Percentiles rank a stretch among this genome's conserved stretches.
These are phyloP conservation scores for Alopecurus myosuroides DNA, from an alignment of 176 grass and related monocot species.

Conservation along the genomic window DNA sequence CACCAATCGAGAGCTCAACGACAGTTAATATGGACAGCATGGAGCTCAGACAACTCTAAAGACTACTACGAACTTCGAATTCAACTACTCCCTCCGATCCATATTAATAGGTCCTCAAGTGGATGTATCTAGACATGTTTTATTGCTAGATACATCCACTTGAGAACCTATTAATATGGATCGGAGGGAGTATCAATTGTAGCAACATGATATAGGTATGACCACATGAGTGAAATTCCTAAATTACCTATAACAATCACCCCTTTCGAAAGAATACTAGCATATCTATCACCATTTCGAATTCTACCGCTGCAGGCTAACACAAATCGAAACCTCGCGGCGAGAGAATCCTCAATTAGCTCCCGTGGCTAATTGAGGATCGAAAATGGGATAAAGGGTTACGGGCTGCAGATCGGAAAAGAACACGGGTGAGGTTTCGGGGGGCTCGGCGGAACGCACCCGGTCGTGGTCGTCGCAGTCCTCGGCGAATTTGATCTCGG, in stretches of 20 bases:
- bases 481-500: constrained; percentile 29
- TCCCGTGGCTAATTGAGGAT: too few species aligned
- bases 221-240: neutral
- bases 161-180: too few species aligned
- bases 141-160: too few species aligned
- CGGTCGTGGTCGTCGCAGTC: constrained; percentile 51
- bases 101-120: too few species aligned
- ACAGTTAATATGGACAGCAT: neutral
- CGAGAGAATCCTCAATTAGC: neutral
- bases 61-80: neutral
- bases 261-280: neutral
- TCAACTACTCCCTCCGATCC: too few species aligned
- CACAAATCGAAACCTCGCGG: neutral
- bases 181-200: too few species aligned
- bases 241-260: neutral
- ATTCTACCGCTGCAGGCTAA: neutral
- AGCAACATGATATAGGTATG: neutral
- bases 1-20: neutral
- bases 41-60: neutral
- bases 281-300: neutral
- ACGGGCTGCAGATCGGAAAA: neutral
- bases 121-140: too few species aligned
- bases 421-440: neutral
- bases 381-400: constrained; percentile 6
- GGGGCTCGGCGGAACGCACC: constrained; percentile 12